phyloP scores from a whole-genome alignment of 768 basidiomycete species.

The Rhodocollybia butyracea region DNA sequence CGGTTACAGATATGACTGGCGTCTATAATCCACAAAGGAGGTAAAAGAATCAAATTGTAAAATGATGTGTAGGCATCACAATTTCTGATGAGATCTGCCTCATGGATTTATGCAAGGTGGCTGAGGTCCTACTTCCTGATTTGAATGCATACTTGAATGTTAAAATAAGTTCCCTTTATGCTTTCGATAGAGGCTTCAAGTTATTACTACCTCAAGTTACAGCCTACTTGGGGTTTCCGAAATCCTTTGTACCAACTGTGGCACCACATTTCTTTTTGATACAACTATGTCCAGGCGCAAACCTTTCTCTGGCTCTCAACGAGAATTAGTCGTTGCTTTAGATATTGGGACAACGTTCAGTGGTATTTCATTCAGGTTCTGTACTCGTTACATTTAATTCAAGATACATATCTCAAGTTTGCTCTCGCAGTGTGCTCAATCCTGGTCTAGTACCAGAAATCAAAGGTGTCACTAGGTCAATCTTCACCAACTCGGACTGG shows the following conservation, averaged over 20 bases:
- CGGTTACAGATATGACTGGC: too few relatives aligned
- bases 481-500: neutral
- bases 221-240: too few relatives aligned
- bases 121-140: too few relatives aligned
- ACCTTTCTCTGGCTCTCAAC: conserved; percentile 24
- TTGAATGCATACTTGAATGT: too few relatives aligned
- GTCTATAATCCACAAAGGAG: too few relatives aligned
- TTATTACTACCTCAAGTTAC: too few relatives aligned
- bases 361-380: conserved; percentile 30
- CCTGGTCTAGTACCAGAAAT: conserved; percentile 35
- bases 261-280: neutral
- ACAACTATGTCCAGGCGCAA: conserved; percentile 14
- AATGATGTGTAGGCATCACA: too few relatives aligned
- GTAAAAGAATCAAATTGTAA: too few relatives aligned
- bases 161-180: too few relatives aligned
- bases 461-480: conserved; percentile 11
- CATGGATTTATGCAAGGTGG: too few relatives aligned
- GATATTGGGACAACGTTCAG: conserved; percentile 29
- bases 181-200: too few relatives aligned
- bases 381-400: neutral
- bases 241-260: neutral
- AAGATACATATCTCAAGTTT: neutral
- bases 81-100: too few relatives aligned
- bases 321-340: conserved; percentile 26
- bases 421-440: conserved; percentile 31